Evolutionary conservation across 2,329 filamentous ascomycete genomes (phyloP), one percentile per base, ranked within the genome.

Genomic region (Dryadomyces quercus-mongolicae): DNA sequence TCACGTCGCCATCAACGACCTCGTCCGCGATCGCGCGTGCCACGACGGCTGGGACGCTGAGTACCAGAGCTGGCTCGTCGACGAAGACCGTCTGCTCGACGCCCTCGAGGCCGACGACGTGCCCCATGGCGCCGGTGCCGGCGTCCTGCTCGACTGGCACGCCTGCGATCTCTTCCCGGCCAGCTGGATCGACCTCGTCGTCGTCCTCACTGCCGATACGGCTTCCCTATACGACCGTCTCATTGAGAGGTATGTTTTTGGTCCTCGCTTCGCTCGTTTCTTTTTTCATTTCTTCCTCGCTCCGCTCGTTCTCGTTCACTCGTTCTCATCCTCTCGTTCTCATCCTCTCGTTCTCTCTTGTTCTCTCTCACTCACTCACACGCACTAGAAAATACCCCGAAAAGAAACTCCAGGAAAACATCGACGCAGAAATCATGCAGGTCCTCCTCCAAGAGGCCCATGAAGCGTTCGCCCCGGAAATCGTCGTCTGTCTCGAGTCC

Each of bases 361-460:
- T 42, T 10, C 38, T 45, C 44, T 16, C 49, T 51, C 21, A 31
- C 49, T n/a, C n/a, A n/a, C n/a, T n/a, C n/a, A n/a, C n/a, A n/a
- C n/a, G n/a, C 15, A 10, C 7, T 42, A 87, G 86, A 60, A 86
- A 88, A 58, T 96, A 96, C 68, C 77, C 81, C 58, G 88, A 93
- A 65, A 77, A 79, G 58, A 98, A 98, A 69, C 74, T 98, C 46
- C 88, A 97, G 68, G 93, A 97, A 69, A 98, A 98, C 66, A 74
- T 98, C 57, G 93, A 98, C 68, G 86, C 88, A 34, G 93, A 98
- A 72, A 97, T 98, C 65, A 97, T 98, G 84, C 86, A 95, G 65
- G 88, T 97, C 25, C 73, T 98, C 54, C 74, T 95, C 20, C 85
- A 95, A 61, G 93, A 98, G 72, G 93, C 93, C 36, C 76, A 83